Conservation (phyloP, 345 rosid genomes). For the Rhodamnia argentea region DNA sequence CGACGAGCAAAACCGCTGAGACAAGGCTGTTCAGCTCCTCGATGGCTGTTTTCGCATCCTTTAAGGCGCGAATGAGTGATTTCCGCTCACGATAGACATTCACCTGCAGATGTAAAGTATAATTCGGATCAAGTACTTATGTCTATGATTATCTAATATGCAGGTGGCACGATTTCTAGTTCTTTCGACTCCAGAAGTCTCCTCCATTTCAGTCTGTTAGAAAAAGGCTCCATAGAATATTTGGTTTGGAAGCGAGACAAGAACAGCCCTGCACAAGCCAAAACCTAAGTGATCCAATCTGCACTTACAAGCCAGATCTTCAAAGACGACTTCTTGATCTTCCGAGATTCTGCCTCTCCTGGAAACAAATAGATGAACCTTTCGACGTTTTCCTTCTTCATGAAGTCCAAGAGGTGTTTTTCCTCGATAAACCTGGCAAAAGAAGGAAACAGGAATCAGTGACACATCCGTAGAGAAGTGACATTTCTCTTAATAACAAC, state of each 20-base stretch:
- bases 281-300: background rate
- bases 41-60: constrained; percentile 53
- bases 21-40: constrained; percentile 48
- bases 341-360: constrained; percentile 30
- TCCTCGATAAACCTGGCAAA: constrained; percentile 40
- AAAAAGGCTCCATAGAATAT: background rate
- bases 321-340: constrained; percentile 32
- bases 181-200: background rate
- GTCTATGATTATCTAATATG: background rate
- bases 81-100: constrained; percentile 46
- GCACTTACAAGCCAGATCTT: constrained; percentile 42
- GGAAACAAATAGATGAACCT: constrained; percentile 31
- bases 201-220: background rate
- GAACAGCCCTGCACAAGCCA: background rate
- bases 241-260: background rate
- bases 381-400: constrained; percentile 38
- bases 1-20: constrained; percentile 22
- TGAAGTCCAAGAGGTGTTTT: constrained; percentile 39
- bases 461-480: background rate
- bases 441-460: background rate
- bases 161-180: background rate
- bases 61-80: constrained; percentile 41
- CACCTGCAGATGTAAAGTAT: constrained; percentile 16
- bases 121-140: background rate
- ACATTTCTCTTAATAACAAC: background rate